Base-by-base conservation (phyloP, 2,329 filamentous ascomycete genomes). In the Incumbomyces delicatus region DNA sequence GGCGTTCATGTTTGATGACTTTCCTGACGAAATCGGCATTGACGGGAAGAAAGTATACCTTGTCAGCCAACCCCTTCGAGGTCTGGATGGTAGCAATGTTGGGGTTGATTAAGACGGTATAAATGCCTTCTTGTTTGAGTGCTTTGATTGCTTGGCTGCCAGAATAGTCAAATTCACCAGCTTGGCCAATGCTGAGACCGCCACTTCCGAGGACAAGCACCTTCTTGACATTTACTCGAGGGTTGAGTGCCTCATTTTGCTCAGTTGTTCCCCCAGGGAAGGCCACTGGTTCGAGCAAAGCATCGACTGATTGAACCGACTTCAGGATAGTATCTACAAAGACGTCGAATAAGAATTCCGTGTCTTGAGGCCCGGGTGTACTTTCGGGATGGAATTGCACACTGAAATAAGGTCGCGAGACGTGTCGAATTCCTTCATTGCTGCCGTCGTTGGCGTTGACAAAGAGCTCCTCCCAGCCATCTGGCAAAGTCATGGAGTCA, bases 331-430 rank as follows among this genome's bases (percentile, higher is more conserved):
- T 85, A 68, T 83, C 72, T 62, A 98, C 85, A 72, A 98, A 98
- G 53, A 96, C 87, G 66, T 98, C 89, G 55, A 98, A 98, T 20
- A 98, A 75, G 63, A 86, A 95, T 65, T 98, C 92, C 22, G 92
- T 98, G 63, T 98, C 92, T 31, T 87, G 80, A 43, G 92, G 92
- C 48, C 92, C 92, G 2, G 92, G 92, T 1, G 88, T 94, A 72
- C 89, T 95, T 68, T 98, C 92, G 0, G 92, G 92, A 63, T 98
- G 92, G 71, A 98, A 98, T 64, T 98, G 92, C n/a, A 96, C 92
- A 73, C 88, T 95, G 75, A 98, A 98, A 71, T 90, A 94, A 43
- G 92, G 92, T 61, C 82, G 85, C 64, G 73, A 78, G 41, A 77
- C 71, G 65, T 96, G 88, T 67, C 89, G 83, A 62, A 98, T 95